phyloP scores from a whole-genome alignment of 768 basidiomycete genomes.

The Psilocybe subaeruginosa region DNA sequence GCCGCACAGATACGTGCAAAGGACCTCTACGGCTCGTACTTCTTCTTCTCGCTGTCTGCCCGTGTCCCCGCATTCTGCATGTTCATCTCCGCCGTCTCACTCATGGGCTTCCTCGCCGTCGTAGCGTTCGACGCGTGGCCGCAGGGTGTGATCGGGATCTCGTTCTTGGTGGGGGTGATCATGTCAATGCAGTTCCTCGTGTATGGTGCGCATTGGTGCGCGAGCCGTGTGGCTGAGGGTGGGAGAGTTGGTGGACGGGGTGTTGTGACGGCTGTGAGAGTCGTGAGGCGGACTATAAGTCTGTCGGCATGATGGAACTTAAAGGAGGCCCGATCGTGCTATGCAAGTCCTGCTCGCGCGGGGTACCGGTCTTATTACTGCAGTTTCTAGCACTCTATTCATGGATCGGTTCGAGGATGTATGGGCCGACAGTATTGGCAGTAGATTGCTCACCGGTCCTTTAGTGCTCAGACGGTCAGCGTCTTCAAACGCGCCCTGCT shows the following conservation, averaged over 20 bases:
- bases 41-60: constrained; percentile 72
- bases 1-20: constrained; percentile 45
- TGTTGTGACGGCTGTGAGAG: constrained; percentile 22
- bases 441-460: no score
- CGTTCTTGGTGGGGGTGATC: constrained; percentile 57
- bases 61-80: constrained; percentile 66
- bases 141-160: constrained; percentile 59
- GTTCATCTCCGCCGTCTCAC: constrained; percentile 54
- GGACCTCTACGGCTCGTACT: constrained; percentile 62
- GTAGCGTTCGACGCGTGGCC: constrained; percentile 72
- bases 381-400: no score
- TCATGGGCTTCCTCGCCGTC: constrained; percentile 61
- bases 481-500: no score
- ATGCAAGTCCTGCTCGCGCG: no score
- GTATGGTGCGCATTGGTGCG: constrained; percentile 47
- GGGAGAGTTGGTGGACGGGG: constrained; percentile 24
- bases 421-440: no score
- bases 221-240: constrained; percentile 26
- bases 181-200: constrained; percentile 71
- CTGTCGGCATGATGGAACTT: neutral
- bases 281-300: neutral
- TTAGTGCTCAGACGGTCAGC: no score
- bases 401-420: no score
- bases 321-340: no score
- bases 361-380: no score